Conservation (phyloP, 106 monocot genomes). For the Narthecium ossifragum region DNA sequence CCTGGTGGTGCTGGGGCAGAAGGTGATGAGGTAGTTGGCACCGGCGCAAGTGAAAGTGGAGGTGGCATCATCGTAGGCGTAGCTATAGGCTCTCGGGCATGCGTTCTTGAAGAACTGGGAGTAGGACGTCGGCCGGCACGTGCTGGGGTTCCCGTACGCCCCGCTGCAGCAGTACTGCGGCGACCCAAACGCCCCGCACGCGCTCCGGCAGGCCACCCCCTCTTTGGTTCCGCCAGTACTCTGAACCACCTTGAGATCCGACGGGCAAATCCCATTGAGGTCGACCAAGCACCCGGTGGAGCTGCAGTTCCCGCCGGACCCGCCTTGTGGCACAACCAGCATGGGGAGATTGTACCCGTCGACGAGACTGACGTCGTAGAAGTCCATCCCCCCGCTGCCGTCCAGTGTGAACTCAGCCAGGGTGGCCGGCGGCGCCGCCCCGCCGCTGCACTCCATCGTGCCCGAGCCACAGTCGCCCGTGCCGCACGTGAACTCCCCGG, state of each 20-base stretch:
- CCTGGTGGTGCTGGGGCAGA: slow-evolving; percentile 72
- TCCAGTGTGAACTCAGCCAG: slow-evolving; percentile 73
- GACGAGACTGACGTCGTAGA: slow-evolving; percentile 14
- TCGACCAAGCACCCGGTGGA: slow-evolving; percentile 68
- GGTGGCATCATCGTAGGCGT: slow-evolving; percentile 88
- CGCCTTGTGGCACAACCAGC: slow-evolving; percentile 15
- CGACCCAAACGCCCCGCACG: slow-evolving; percentile 80
- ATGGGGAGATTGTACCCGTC: slow-evolving; percentile 6
- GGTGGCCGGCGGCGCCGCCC: slow-evolving; percentile 58
- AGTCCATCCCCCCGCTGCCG: slow-evolving; percentile 49
- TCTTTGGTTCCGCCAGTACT: slow-evolving; percentile 20
- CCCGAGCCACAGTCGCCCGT: slow-evolving; percentile 73
- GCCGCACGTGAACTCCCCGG: slow-evolving; percentile 45
- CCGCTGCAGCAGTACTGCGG: slow-evolving; percentile 88
- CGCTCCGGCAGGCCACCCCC: slow-evolving; percentile 74
- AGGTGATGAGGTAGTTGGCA: slow-evolving; percentile 69
- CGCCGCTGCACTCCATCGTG: slow-evolving; percentile 34
- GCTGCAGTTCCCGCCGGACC: slow-evolving; percentile 33
- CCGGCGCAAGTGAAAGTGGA: slow-evolving; percentile 80
- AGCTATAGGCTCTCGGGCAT: slow-evolving; percentile 83
- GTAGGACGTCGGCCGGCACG: slow-evolving; percentile 71
- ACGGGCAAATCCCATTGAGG: slow-evolving; percentile 67
- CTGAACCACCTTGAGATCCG: slow-evolving; percentile 40
- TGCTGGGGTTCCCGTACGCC: slow-evolving; percentile 70
- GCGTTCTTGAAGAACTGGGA: slow-evolving; percentile 92